Percentiles rank a stretch among this genome's conserved stretches.
phyloP scores from a whole-genome alignment of 768 basidiomycete species.

The Termitomyces sp. region DNA sequence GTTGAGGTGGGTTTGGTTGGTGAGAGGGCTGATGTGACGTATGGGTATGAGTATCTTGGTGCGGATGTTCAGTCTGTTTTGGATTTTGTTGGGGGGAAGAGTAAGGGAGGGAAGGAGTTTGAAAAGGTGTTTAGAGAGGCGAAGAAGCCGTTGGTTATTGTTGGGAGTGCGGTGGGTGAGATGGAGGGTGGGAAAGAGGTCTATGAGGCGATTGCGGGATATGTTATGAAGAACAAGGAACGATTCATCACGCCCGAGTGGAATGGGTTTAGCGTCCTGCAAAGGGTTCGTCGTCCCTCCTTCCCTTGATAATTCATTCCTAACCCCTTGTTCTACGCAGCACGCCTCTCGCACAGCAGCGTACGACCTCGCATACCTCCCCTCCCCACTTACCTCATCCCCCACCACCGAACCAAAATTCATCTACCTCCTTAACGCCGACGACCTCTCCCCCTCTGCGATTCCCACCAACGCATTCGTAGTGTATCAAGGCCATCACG shows the following conservation, averaged over 20 bases:
- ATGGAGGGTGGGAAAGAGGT: constrained; percentile 80
- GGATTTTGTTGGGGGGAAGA: constrained; percentile 75
- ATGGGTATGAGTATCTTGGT: constrained; percentile 92
- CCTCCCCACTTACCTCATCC: constrained; percentile 64
- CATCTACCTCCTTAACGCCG: constrained; percentile 94
- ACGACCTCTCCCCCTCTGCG: constrained; percentile 83
- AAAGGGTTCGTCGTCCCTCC: constrained; percentile 53
- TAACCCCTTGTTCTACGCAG: constrained; percentile 32
- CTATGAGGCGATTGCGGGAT: constrained; percentile 74
- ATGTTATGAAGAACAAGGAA: constrained; percentile 73
- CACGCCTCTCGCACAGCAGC: constrained; percentile 90
- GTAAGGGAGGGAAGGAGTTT: constrained; percentile 18
- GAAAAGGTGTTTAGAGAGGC: constrained; percentile 62
- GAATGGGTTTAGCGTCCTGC: constrained; percentile 93
- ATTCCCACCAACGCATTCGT: constrained; percentile 94
- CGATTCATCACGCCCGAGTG: constrained; percentile 84
- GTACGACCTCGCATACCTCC: constrained; percentile 92
- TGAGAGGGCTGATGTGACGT: constrained; percentile 86
- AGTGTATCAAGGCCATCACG: constrained; percentile 98
- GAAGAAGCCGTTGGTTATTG: constrained; percentile 88
- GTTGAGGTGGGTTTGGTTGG: constrained; percentile 90
- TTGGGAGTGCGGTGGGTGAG: constrained; percentile 85
- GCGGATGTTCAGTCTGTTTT: constrained; percentile 68
- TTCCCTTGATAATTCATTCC: not conserved
- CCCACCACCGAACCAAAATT: constrained; percentile 83